Evolutionary conservation across 2,329 filamentous ascomycete species (phyloP).

Genomic region (Peltaster fructicola): DNA sequence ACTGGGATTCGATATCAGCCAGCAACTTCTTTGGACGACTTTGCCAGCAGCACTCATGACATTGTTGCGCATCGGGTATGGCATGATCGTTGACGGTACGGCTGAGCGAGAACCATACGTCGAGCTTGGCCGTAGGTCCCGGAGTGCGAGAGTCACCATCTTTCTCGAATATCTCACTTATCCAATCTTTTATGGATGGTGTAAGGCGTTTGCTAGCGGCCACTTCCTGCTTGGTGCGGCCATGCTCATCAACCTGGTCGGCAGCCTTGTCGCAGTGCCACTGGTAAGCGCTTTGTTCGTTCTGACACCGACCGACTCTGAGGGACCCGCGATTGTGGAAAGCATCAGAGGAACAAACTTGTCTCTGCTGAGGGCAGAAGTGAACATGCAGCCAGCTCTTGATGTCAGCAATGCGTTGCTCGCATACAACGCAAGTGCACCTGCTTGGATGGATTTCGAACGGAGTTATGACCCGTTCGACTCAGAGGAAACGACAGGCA

Average conservation of each 20-base stretch:
- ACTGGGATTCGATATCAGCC: neutral
- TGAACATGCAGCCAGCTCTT: conserved; percentile 1
- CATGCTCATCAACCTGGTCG: conserved; percentile 1
- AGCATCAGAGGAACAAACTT: neutral
- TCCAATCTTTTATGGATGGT: conserved; percentile 1
- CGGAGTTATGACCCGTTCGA: conserved; percentile 1
- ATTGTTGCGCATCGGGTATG: neutral
- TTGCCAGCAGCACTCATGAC: neutral
- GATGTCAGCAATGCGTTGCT: conserved; percentile 1
- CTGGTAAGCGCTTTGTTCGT: neutral
- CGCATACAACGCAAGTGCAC: conserved; percentile 1
- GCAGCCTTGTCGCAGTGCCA: conserved; percentile 1
- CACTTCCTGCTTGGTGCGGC: conserved; percentile 1
- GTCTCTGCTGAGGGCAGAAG: neutral
- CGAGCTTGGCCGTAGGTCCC: neutral
- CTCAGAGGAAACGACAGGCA: neutral
- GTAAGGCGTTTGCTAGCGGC: neutral
- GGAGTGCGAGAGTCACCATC: conserved; percentile 1
- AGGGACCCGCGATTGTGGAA: neutral
- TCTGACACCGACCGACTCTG: neutral
- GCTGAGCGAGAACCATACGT: conserved; percentile 1
- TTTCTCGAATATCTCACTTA: conserved; percentile 1
- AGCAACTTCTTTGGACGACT: conserved; percentile 1
- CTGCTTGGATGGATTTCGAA: conserved; percentile 1
- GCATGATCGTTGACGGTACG: neutral